These are phyloP conservation scores for Puccinia triticina DNA, from an alignment of 1,284 basidiomycete species.

Conservation along the genomic window DNA sequence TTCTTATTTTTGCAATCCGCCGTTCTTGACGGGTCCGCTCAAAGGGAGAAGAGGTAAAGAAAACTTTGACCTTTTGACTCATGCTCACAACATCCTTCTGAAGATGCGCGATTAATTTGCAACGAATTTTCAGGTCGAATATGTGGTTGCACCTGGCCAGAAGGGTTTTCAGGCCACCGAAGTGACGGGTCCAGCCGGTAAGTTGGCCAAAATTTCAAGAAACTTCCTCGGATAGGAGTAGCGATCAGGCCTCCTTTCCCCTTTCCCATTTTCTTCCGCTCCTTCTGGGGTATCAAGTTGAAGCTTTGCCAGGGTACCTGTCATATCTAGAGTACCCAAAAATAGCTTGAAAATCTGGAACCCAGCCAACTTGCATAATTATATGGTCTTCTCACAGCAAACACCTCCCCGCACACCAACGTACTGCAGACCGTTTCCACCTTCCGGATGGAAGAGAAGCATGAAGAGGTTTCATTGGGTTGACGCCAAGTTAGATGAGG, in stretches of 20 bases:
- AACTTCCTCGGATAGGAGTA: too few species aligned
- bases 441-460: not conserved
- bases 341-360: not conserved
- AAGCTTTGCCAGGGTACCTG: not conserved
- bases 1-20: not conserved
- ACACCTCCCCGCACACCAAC: not conserved
- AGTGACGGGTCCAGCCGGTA: slow-evolving; percentile 50
- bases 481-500: not conserved
- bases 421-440: not conserved
- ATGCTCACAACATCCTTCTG: not conserved
- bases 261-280: not conserved
- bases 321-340: not conserved
- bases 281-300: not conserved
- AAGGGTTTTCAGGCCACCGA: slow-evolving; percentile 52
- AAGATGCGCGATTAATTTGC: not conserved
- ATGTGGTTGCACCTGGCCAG: slow-evolving; percentile 48
- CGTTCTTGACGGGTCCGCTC: too few species aligned
- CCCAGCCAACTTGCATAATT: not conserved
- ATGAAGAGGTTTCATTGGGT: not conserved
- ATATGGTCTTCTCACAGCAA: not conserved
- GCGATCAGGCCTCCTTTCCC: not conserved
- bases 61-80: not conserved
- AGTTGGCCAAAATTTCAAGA: not conserved
- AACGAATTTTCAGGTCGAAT: slow-evolving; percentile 46
- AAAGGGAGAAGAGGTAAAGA: slow-evolving; percentile 50